Evolutionary conservation across 2,329 filamentous ascomycete genomes (phyloP), one percentile per base, ranked within the genome.

Genomic region (Nemania serpens): DNA sequence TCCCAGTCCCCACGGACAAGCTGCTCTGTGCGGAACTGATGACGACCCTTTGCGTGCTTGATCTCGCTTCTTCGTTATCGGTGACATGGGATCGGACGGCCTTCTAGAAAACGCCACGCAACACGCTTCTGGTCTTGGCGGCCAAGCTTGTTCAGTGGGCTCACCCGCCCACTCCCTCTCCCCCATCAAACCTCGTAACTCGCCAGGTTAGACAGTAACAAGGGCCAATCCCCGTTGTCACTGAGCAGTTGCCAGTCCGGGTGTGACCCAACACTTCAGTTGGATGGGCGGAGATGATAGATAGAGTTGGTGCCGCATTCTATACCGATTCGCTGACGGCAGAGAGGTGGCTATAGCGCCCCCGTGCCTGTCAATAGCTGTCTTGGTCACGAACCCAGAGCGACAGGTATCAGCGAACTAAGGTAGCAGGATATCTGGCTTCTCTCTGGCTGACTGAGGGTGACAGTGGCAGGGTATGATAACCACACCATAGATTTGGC

Each of bases 21-120:
- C 49, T 53, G 25, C 41, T 59, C 37, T 36, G 49, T n/a, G 60
- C 50, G 55, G 55, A 62, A 62, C 25, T 42, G 34, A 46, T 46
- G 29, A 36, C 46, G 55, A 34, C 15, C 20, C 18, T 58, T 61
- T 58, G 47, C 51, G 60, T 62, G 56, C 55, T 59, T 45, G 60
- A 48, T 62, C 55, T 58, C 51, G 50, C 51, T 48, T 59, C n/a
- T 48, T 59, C 60, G 61, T 60, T 60, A 63, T 63, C 61, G 52
- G 57, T 50, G 61, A 47, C 61, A 59, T 57, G 61, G 61, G 29
- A 50, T n/a, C 41, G 11, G 42, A 45, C 42, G 49, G 52, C 57
- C 57, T 63, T 63, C 61, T 63, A 63, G 61, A 63, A 63, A 57
- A 61, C 61, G 53, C 61, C 58, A 61, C 56, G 55, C 51, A 52